These are phyloP conservation scores for Pleoardoris graminearum DNA, from an alignment of 2,329 filamentous ascomycete genomes.

Conservation along the genomic window DNA sequence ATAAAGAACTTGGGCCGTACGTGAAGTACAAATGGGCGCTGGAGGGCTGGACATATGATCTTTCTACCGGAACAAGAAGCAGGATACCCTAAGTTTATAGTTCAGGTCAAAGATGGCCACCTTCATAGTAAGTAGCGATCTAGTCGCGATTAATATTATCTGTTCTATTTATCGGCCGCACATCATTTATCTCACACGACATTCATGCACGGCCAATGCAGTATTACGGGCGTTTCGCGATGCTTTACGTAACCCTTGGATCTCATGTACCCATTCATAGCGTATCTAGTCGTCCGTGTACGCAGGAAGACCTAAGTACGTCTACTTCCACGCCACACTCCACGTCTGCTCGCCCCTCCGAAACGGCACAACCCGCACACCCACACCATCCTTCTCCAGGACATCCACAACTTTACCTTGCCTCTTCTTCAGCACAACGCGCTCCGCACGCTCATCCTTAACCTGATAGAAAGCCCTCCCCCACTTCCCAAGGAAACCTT, in stretches of 20 bases:
- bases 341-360: slow-evolving; percentile 64
- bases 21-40: slow-evolving; percentile 90
- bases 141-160: too few relatives aligned
- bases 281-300: too few relatives aligned
- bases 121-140: too few relatives aligned
- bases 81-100: not conserved
- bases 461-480: slow-evolving; percentile 63
- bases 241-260: too few relatives aligned
- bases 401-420: slow-evolving; percentile 59
- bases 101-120: too few relatives aligned
- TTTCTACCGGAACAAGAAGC: slow-evolving; percentile 60
- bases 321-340: slow-evolving; percentile 51
- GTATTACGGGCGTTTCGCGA: too few relatives aligned
- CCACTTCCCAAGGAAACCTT: slow-evolving; percentile 61
- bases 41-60: slow-evolving; percentile 83
- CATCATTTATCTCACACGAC: too few relatives aligned
- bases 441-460: slow-evolving; percentile 48
- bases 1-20: slow-evolving; percentile 89
- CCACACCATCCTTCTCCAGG: slow-evolving; percentile 56
- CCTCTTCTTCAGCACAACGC: slow-evolving; percentile 61
- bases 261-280: too few relatives aligned
- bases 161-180: too few relatives aligned
- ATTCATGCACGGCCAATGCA: too few relatives aligned
- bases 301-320: too few relatives aligned
- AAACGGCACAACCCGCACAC: slow-evolving; percentile 67